Evolutionary conservation across 768 basidiomycete species (phyloP), one percentile per base, ranked within the genome.

Genomic region (Collybiopsis luxurians): DNA sequence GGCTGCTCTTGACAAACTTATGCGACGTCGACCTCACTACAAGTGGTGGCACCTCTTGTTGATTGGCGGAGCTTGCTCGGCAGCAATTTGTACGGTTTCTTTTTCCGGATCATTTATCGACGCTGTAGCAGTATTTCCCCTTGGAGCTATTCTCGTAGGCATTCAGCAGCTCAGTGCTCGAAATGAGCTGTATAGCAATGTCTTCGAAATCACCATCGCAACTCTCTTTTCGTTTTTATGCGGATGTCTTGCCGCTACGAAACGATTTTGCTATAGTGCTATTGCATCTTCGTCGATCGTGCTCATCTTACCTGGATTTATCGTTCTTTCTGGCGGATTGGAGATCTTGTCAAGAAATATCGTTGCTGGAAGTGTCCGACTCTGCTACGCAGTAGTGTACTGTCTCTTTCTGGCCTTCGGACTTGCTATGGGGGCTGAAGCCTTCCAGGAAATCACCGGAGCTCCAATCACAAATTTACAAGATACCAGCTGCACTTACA

Each of bases 181-280:
- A 59, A 90, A 92, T 63, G 89, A 92, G 66, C 70, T 95, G 15
- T 92, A 91, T 64, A 82, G 81, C 5, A 89, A 90, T 56, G 83
- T 94, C 28, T 93, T 90, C 57, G 90, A 91, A 63, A 91, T 94
- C 59, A 89, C 87, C 12, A 80, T 92, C 49, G 86, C 92, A 3
- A 87, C 85, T 2, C 72, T 93, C 24, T 79, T 90, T 68, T 90
- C 90, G 53, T 94, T 95, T 71, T 55, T 92, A 42, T 78, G 90
- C 7, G 90, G 89, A 27, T 89, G 85, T 2, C 72, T 94, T 42
- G 86, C 89, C 0, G 77, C 83, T 13, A 83, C 87, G 0, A 70
- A 76, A n/a, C 70, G 77, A 28, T 84, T 95, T 60, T 95, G 92
- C 70, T 94, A 90, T 65, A 84, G 91, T 0, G 89, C 92, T 0